phyloP scores from a whole-genome alignment of 75 land plant genomes.

The Adiantum capillusveneris region DNA sequence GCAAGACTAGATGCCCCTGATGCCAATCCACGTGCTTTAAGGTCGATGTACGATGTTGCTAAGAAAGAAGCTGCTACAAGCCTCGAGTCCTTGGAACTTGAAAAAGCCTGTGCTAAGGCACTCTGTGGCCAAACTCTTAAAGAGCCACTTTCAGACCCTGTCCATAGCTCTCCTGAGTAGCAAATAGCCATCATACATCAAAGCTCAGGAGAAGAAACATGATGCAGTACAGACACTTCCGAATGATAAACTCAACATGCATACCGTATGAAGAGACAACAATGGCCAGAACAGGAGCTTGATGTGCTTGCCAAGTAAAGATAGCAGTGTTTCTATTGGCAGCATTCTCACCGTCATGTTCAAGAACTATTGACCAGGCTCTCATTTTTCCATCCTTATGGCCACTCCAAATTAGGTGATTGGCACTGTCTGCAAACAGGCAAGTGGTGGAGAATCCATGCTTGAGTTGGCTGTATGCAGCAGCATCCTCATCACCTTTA shows the following conservation, averaged over 20 bases:
- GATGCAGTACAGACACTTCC: no score
- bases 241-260: no score
- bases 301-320: slow-evolving; percentile 74
- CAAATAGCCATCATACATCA: slow-evolving; percentile 1
- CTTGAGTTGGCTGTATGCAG: slow-evolving; percentile 41
- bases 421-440: slow-evolving; percentile 51
- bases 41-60: slow-evolving; percentile 64
- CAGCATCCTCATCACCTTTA: slow-evolving; percentile 62
- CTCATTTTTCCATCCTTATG: slow-evolving; percentile 82
- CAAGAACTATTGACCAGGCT: slow-evolving; percentile 47
- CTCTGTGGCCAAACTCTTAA: slow-evolving; percentile 84
- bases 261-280: slow-evolving; percentile 60
- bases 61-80: slow-evolving; percentile 37
- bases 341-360: slow-evolving; percentile 1
- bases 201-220: slow-evolving; percentile 8
- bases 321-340: slow-evolving; percentile 6
- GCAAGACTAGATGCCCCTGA: slow-evolving; percentile 48
- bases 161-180: slow-evolving; percentile 82
- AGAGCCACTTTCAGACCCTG: slow-evolving; percentile 74
- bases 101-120: slow-evolving; percentile 39
- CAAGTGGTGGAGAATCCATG: slow-evolving; percentile 35
- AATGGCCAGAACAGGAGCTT: slow-evolving; percentile 61
- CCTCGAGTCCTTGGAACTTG: slow-evolving; percentile 28
- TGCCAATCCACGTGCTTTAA: slow-evolving; percentile 49
- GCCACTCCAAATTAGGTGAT: slow-evolving; percentile 71